These are phyloP conservation scores for Lentinula edodes DNA, from an alignment of 768 basidiomycete species.

Conservation along the genomic window DNA sequence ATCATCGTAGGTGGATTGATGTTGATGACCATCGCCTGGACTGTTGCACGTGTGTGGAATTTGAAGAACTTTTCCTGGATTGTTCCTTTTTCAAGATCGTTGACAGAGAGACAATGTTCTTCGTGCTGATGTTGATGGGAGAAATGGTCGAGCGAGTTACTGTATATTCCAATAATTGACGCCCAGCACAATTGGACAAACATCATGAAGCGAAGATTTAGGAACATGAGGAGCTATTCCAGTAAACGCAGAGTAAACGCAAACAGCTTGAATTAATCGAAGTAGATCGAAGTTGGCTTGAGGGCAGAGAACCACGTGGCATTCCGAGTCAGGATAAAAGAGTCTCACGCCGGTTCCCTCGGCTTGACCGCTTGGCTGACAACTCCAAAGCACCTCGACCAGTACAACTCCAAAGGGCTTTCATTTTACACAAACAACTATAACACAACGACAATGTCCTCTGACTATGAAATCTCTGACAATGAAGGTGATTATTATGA, in stretches of 20 bases:
- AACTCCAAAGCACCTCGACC: background rate
- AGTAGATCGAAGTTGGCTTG: too few species aligned
- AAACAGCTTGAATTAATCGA: too few species aligned
- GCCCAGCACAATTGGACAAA: too few species aligned
- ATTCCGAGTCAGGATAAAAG: background rate
- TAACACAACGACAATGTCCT: constrained; percentile 17
- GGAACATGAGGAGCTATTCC: too few species aligned
- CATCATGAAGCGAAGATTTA: too few species aligned
- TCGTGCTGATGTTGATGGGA: too few species aligned
- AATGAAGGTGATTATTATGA: constrained; percentile 62
- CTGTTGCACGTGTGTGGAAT: background rate
- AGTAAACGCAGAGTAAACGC: too few species aligned
- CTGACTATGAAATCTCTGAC: constrained; percentile 70
- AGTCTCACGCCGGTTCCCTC: background rate
- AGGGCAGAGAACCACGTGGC: background rate
- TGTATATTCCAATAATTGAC: too few species aligned
- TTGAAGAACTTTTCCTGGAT: too few species aligned
- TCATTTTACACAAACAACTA: background rate
- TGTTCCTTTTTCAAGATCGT: too few species aligned
- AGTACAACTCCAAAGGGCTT: background rate
- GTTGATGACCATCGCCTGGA: background rate
- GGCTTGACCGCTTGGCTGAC: background rate
- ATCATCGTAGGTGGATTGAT: background rate
- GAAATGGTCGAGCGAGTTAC: too few species aligned
- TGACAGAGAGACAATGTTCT: too few species aligned